Evolutionary conservation across 2,329 filamentous ascomycete genomes (phyloP).

Genomic region (Annulohypoxylon truncatum): DNA sequence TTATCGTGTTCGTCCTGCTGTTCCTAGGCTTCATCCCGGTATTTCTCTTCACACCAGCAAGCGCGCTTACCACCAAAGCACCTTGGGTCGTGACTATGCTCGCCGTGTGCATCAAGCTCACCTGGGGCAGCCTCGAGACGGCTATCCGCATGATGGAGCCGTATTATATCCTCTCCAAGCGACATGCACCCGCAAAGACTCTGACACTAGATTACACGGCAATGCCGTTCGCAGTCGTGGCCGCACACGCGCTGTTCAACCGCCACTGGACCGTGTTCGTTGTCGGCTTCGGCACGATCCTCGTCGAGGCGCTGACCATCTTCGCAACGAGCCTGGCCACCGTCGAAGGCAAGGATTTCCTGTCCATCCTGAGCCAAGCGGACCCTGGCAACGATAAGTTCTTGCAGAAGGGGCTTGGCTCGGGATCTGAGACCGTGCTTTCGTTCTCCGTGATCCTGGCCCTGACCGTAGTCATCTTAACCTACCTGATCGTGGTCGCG

Average conservation of each 20-base stretch:
- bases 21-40: constrained; percentile 70
- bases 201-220: constrained; percentile 80
- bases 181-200: constrained; percentile 73
- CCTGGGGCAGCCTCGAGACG: constrained; percentile 76
- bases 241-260: constrained; percentile 71
- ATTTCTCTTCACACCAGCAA: constrained; percentile 69
- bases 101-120: constrained; percentile 74
- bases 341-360: constrained; percentile 72
- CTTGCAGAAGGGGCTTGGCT: constrained; percentile 53
- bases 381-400: constrained; percentile 24
- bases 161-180: constrained; percentile 75
- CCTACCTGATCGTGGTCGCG: constrained; percentile 72
- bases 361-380: constrained; percentile 50
- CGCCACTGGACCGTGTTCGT: constrained; percentile 73
- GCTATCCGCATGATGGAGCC: constrained; percentile 79
- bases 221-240: constrained; percentile 74
- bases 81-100: constrained; percentile 74
- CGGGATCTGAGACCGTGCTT: constrained; percentile 68
- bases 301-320: constrained; percentile 79
- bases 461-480: constrained; percentile 71
- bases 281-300: constrained; percentile 76
- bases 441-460: constrained; percentile 76
- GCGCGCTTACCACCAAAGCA: constrained; percentile 67
- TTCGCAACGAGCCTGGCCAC: constrained; percentile 73
- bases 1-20: constrained; percentile 65